These are phyloP conservation scores for Saraca asoca DNA, from an alignment of 331 rosid species.

Conservation along the genomic window DNA sequence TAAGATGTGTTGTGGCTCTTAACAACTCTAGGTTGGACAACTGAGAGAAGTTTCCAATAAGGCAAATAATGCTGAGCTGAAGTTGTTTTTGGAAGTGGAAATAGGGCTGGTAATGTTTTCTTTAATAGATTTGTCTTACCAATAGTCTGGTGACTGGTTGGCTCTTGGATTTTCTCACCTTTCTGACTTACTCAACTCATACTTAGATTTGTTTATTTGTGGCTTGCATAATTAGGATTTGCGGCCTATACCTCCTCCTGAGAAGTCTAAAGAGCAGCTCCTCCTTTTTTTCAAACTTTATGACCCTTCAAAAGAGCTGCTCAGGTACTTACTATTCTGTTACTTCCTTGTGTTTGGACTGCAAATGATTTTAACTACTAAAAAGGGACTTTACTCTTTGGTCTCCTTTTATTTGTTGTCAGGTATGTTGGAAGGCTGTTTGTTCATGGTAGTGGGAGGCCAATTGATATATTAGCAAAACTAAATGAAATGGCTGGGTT, in stretches of 20 bases:
- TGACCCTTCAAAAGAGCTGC: slow-evolving; percentile 62
- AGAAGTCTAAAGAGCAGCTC: slow-evolving; percentile 68
- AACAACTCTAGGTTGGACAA: slow-evolving; percentile 60
- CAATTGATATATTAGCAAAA: slow-evolving; percentile 60
- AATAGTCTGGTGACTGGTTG: slow-evolving; percentile 1
- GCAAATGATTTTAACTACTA: background rate
- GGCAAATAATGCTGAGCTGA: slow-evolving; percentile 63
- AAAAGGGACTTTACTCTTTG: background rate
- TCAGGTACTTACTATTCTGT: slow-evolving; percentile 55
- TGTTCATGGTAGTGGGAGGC: slow-evolving; percentile 63
- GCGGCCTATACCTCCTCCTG: slow-evolving; percentile 62
- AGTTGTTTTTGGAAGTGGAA: slow-evolving; percentile 76
- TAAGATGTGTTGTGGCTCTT: slow-evolving; percentile 16
- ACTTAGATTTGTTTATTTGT: slow-evolving; percentile 24
- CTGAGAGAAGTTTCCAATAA: slow-evolving; percentile 66
- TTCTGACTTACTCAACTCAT: slow-evolving; percentile 10
- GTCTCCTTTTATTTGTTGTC: slow-evolving; percentile 20
- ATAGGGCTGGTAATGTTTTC: slow-evolving; percentile 58
- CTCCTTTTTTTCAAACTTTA: slow-evolving; percentile 78
- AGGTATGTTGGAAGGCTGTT: slow-evolving; percentile 78
- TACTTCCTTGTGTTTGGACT: background rate
- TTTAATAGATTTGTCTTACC: slow-evolving; percentile 25
- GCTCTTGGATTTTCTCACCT: background rate
- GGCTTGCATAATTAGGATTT: slow-evolving; percentile 52
- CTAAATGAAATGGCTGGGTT: slow-evolving; percentile 80